Base-by-base conservation (phyloP, 202 grass and related monocot genomes). In the Saccharum hybrid region DNA sequence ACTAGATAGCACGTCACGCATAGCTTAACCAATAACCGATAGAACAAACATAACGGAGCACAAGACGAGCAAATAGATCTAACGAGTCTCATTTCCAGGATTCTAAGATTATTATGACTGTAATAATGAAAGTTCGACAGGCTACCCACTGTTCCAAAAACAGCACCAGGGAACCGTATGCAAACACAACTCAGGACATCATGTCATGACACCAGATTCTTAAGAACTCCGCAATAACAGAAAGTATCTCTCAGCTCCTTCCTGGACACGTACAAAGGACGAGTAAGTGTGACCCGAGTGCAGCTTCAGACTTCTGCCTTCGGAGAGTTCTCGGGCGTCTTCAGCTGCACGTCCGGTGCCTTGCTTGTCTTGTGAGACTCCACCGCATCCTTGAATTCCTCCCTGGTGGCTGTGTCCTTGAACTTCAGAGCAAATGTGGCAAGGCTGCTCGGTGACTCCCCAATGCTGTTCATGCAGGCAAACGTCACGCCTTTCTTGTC, bases 401-500 rank as follows among this genome's bases (percentile, higher is more conserved):
- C 89, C 78, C 90, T 90, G 45, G 86, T 92, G 63, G 81, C 33
- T 0, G 81, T 76, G 43, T 99, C 96, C 84, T 83, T 96, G 87
- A 99, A 99, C 87, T 99, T 99, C 45, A 99, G 80, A 73, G 93
- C 96, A 84, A 96, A 85, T n/a, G 96, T 96, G 0, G 63, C 74
- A 2, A 96, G 81, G 15, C 86, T 73, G 13, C 81, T 90, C 8
- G 89, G 90, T 7, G 73, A 75, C 33, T 96, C 91, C 0, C 79
- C 46, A 5, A 87, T 89, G 80, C 93, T 94, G 87, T 99, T 99
- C 33, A 96, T 43, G 70, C 96, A 99, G 5, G 93, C 89, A 88
- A 96, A 99, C 0, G 93, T 98, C 70, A 94, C 86, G 0, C 93
- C 96, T 86, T 86, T 98, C 85, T 98, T 98, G 79, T 98, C 96